Evolutionary conservation across 306 rosid species (phyloP).

Genomic region (Dicorynia guianensis): DNA sequence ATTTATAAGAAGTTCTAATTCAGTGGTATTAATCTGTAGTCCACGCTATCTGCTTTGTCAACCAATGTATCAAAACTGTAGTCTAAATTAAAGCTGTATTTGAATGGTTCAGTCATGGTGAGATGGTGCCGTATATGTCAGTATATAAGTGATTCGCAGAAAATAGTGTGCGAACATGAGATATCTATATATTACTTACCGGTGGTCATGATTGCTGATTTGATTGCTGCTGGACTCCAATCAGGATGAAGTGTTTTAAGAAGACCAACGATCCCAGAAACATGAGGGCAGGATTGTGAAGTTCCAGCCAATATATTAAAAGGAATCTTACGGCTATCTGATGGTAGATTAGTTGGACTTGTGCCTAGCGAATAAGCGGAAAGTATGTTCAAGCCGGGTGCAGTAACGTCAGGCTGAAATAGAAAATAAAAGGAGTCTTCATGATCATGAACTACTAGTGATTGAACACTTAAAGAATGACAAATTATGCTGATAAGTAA

Average conservation of each 20-base stretch:
- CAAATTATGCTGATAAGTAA: background rate
- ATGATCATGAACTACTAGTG: background rate
- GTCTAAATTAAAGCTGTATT: too few relatives aligned
- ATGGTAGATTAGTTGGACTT: slow-evolving; percentile 12
- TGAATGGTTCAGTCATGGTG: too few relatives aligned
- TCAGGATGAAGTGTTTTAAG: slow-evolving; percentile 58
- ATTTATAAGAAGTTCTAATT: too few relatives aligned
- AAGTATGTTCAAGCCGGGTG: slow-evolving; percentile 63
- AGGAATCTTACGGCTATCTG: slow-evolving; percentile 42
- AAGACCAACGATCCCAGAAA: slow-evolving; percentile 65
- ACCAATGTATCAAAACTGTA: too few relatives aligned
- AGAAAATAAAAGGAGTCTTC: background rate
- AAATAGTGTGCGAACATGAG: background rate
- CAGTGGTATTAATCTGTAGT: too few relatives aligned
- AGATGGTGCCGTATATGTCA: too few relatives aligned
- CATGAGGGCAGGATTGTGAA: slow-evolving; percentile 68
- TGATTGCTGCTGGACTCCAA: slow-evolving; percentile 74
- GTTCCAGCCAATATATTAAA: slow-evolving; percentile 51
- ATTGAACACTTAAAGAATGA: background rate
- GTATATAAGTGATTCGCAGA: too few relatives aligned
- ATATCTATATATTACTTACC: slow-evolving; percentile 35
- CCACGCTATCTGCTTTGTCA: too few relatives aligned
- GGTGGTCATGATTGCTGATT: slow-evolving; percentile 73
- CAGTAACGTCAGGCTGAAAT: slow-evolving; percentile 62
- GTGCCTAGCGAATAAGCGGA: slow-evolving; percentile 49